A percentile compares a stretch with the other conserved stretches of the same genome.
These are phyloP conservation scores for Colletotrichum magnum DNA, from an alignment of 2,329 filamentous ascomycete species.

Conservation along the genomic window DNA sequence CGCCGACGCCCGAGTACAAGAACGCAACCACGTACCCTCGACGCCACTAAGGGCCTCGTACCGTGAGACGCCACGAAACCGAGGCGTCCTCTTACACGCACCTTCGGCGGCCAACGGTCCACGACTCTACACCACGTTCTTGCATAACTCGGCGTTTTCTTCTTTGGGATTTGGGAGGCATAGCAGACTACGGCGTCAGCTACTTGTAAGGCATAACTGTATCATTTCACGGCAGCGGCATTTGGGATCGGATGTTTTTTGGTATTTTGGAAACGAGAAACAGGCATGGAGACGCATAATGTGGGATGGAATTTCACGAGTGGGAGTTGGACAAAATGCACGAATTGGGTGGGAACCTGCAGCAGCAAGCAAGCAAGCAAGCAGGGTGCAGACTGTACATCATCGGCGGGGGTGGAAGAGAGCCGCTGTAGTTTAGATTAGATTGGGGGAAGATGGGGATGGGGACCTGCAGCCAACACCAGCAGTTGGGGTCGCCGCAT, in stretches of 20 bases:
- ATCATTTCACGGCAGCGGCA: not conserved
- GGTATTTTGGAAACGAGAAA: not conserved
- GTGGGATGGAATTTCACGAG: not conserved
- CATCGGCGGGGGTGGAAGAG: no score
- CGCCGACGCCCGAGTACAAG: constrained; percentile 49
- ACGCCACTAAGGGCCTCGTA: not conserved
- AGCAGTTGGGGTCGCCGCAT: no score
- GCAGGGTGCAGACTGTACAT: no score
- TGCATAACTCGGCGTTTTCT: constrained; percentile 12
- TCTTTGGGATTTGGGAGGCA: not conserved
- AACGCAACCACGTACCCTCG: constrained; percentile 42
- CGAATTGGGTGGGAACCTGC: no score
- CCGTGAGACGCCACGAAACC: no score
- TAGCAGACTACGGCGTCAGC: not conserved
- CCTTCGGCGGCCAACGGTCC: not conserved
- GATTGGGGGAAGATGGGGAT: no score
- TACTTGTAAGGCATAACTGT: constrained; percentile 22
- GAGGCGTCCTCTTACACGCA: not conserved
- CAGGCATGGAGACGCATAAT: not conserved
- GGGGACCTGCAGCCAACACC: no score
- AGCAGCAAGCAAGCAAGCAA: no score
- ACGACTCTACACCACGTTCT: not conserved
- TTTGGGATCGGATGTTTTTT: constrained; percentile 1
- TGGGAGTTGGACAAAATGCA: not conserved
- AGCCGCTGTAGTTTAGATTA: no score